These are phyloP conservation scores for Hygrocybe coccinea DNA, from an alignment of 768 basidiomycete genomes.

Conservation along the genomic window DNA sequence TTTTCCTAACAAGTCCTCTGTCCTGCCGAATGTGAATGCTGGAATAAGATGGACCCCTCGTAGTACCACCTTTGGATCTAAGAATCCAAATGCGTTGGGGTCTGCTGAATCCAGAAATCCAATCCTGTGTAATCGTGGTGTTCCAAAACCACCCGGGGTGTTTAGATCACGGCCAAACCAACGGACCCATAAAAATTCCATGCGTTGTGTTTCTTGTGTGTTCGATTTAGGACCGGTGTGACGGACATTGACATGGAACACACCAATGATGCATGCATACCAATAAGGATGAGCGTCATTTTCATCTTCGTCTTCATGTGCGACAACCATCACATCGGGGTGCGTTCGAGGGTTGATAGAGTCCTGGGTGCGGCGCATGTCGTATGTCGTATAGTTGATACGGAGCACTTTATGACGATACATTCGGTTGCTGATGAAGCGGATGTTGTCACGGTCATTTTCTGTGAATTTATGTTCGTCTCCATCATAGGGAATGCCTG, in stretches of 20 bases:
- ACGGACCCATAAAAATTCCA: slow-evolving; percentile 17
- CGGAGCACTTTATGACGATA: slow-evolving; percentile 23
- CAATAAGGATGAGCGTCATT: slow-evolving; percentile 6
- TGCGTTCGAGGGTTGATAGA: slow-evolving; percentile 25
- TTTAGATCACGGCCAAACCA: slow-evolving; percentile 7
- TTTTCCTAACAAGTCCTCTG: neutral
- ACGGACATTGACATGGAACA: slow-evolving; percentile 17
- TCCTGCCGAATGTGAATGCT: slow-evolving; percentile 3
- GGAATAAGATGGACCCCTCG: slow-evolving; percentile 18
- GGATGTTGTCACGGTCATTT: slow-evolving; percentile 2
- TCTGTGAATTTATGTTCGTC: no score
- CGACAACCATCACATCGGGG: slow-evolving; percentile 23
- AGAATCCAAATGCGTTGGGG: slow-evolving; percentile 17
- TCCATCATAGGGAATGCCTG: neutral
- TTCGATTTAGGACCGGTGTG: neutral
- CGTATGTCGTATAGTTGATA: slow-evolving; percentile 29
- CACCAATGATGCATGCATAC: slow-evolving; percentile 16
- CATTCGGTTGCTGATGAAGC: slow-evolving; percentile 18
- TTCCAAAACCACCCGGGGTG: neutral
- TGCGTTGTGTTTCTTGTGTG: neutral
- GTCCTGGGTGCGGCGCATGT: slow-evolving; percentile 29
- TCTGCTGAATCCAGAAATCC: slow-evolving; percentile 8
- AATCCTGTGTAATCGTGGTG: slow-evolving; percentile 1
- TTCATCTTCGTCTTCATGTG: slow-evolving; percentile 7
- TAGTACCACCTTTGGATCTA: slow-evolving; percentile 17